A percentile compares a stretch with the other conserved stretches of the same genome.
Evolutionary conservation across 441 rosid species (phyloP).

Genomic region (Kokia cookei): DNA sequence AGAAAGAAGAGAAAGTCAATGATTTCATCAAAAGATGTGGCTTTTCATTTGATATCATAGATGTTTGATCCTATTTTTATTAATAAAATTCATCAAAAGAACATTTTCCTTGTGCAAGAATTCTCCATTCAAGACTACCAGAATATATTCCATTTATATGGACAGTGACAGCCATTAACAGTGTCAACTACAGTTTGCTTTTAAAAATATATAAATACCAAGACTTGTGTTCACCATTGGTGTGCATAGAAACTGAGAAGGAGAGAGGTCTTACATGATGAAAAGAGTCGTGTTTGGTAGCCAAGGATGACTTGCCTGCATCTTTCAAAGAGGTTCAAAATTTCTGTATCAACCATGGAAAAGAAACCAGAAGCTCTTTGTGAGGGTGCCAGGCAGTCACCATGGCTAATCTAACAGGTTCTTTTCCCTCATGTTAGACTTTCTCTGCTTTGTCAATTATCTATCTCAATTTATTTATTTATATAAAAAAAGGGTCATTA

Average conservation of each 20-base stretch:
- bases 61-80: background rate
- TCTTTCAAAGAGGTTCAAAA: background rate
- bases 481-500: too few relatives aligned
- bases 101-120: background rate
- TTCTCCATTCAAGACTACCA: background rate
- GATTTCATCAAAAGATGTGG: background rate
- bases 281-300: conserved; percentile 8
- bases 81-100: background rate
- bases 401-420: conserved; percentile 4
- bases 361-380: background rate
- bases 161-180: background rate
- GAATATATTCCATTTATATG: conserved; percentile 5
- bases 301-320: conserved; percentile 18
- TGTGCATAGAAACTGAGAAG: background rate
- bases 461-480: background rate
- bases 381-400: conserved; percentile 2
- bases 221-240: background rate
- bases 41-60: background rate
- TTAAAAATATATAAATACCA: conserved; percentile 5
- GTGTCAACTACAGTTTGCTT: too few relatives aligned
- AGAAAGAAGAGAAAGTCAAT: background rate
- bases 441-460: conserved; percentile 1
- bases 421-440: conserved; percentile 5
- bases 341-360: background rate
- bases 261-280: conserved; percentile 5